phyloP scores from a whole-genome alignment of 2,329 filamentous ascomycete genomes.

The Talaromyces rugulosus region DNA sequence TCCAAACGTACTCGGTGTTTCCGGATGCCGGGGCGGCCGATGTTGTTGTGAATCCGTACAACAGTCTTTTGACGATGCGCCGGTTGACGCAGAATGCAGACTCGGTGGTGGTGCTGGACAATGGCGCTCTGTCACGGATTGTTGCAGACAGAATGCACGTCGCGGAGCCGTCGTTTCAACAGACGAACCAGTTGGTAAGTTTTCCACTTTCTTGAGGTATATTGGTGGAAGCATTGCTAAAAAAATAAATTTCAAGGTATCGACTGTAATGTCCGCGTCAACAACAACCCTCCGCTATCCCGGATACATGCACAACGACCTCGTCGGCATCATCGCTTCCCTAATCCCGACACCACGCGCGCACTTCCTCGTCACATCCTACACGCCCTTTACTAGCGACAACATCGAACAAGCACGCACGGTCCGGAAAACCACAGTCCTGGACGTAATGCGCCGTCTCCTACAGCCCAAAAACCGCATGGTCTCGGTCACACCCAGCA shows the following conservation, averaged over 20 bases:
- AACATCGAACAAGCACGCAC: conserved; percentile 97
- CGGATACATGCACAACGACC: conserved; percentile 99
- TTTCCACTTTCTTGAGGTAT: not conserved
- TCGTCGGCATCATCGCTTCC: conserved; percentile 92
- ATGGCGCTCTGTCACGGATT: conserved; percentile 87
- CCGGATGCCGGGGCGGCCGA: conserved; percentile 87
- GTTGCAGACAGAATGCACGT: conserved; percentile 92
- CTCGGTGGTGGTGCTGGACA: conserved; percentile 91
- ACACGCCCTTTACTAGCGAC: conserved; percentile 95
- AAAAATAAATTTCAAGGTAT: conserved; percentile 52
- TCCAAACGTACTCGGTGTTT: conserved; percentile 98
- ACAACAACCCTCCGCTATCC: conserved; percentile 96
- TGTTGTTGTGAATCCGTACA: conserved; percentile 97
- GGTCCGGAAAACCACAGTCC: conserved; percentile 92
- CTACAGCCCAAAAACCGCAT: conserved; percentile 98
- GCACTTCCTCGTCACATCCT: conserved; percentile 97
- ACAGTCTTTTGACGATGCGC: conserved; percentile 88
- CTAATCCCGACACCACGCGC: conserved; percentile 94
- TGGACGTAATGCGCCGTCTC: conserved; percentile 94
- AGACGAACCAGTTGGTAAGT: conserved; percentile 87
- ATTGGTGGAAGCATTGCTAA: too few species aligned
- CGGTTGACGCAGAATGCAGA: conserved; percentile 93
- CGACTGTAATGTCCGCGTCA: conserved; percentile 97
- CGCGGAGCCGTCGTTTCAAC: conserved; percentile 91
- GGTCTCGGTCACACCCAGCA: conserved; percentile 92